Percentiles rank a stretch among this genome's conserved stretches.
Evolutionary conservation across 768 basidiomycete genomes (phyloP).

Genomic region (Rhodotorula paludigena): DNA sequence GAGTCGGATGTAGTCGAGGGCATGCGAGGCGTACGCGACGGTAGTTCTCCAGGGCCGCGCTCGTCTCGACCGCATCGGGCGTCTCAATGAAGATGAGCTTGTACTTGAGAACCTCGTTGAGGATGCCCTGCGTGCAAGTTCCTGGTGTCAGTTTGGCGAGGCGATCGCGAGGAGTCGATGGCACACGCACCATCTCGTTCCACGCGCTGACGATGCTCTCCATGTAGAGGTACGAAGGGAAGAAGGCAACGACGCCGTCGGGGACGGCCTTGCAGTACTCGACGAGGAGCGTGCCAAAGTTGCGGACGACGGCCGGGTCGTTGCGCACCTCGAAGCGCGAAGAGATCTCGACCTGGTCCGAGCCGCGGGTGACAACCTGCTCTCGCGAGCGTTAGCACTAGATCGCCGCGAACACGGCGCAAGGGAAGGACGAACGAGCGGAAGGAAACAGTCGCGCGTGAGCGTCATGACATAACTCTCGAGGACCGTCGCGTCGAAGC

Average conservation of each 20-base stretch:
- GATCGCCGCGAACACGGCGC: not conserved
- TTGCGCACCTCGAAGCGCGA: conserved; percentile 98
- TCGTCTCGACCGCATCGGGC: conserved; percentile 97
- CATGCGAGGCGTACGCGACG: conserved; percentile 63
- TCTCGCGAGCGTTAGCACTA: no score
- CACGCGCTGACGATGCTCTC: conserved; percentile 99
- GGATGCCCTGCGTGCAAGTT: conserved; percentile 65
- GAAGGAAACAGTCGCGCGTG: conserved; percentile 90
- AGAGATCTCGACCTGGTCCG: conserved; percentile 96
- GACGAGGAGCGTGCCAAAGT: conserved; percentile 95
- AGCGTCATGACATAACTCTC: conserved; percentile 98
- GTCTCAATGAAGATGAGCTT: conserved; percentile 99
- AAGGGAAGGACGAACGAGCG: conserved; percentile 60
- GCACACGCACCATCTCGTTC: conserved; percentile 89
- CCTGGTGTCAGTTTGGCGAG: conserved; percentile 10
- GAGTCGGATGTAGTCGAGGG: no score
- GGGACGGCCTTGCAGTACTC: conserved; percentile 98
- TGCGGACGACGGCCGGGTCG: conserved; percentile 96
- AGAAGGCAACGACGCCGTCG: conserved; percentile 97
- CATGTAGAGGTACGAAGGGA: conserved; percentile 99
- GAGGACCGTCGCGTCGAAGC: conserved; percentile 93
- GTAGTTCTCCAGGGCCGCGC: conserved; percentile 95
- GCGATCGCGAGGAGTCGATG: not conserved
- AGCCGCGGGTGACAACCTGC: conserved; percentile 93
- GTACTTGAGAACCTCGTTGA: conserved; percentile 99